Percentiles rank a stretch among this genome's conserved stretches.
Evolutionary conservation across 164 flowering plant genomes (phyloP).

Genomic region (Vitis cinerea): DNA sequence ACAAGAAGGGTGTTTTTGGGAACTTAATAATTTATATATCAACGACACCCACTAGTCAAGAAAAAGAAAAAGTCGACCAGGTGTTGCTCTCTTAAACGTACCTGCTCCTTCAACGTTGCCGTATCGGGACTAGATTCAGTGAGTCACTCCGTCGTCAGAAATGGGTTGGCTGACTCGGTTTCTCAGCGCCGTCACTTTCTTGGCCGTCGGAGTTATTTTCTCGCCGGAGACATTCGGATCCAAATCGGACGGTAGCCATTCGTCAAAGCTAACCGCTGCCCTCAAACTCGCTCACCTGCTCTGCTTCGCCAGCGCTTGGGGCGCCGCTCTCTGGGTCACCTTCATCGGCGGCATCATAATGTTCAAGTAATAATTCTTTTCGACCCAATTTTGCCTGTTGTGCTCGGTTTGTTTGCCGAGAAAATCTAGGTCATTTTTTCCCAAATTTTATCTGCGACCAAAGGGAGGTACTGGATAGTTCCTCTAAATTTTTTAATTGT

Average conservation of each 20-base stretch:
- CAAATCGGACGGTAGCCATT: constrained; percentile 38
- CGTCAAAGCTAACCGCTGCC: constrained; percentile 39
- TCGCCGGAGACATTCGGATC: constrained; percentile 88
- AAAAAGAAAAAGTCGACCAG: too few relatives aligned
- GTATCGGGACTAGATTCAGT: too few relatives aligned
- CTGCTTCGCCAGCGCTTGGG: constrained; percentile 85
- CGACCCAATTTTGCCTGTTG: not conserved
- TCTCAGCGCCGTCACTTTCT: constrained; percentile 59
- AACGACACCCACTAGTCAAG: too few relatives aligned
- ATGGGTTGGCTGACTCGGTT: constrained; percentile 91
- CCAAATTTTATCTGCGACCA: too few relatives aligned
- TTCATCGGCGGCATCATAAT: constrained; percentile 99
- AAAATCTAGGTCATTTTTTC: not conserved
- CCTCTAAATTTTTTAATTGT: not conserved
- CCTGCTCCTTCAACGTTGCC: too few relatives aligned
- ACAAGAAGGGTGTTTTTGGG: too few relatives aligned
- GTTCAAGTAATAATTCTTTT: constrained; percentile 70
- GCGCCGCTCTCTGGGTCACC: constrained; percentile 96
- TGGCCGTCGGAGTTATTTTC: constrained; percentile 79
- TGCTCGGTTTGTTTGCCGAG: not conserved
- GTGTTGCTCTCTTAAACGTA: too few relatives aligned
- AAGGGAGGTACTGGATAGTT: too few relatives aligned
- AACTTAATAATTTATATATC: too few relatives aligned
- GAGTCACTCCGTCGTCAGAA: not conserved
- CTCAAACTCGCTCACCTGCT: constrained; percentile 80